Conservation (phyloP, 1,139 yeast species). For the Pichia inconspicua region DNA sequence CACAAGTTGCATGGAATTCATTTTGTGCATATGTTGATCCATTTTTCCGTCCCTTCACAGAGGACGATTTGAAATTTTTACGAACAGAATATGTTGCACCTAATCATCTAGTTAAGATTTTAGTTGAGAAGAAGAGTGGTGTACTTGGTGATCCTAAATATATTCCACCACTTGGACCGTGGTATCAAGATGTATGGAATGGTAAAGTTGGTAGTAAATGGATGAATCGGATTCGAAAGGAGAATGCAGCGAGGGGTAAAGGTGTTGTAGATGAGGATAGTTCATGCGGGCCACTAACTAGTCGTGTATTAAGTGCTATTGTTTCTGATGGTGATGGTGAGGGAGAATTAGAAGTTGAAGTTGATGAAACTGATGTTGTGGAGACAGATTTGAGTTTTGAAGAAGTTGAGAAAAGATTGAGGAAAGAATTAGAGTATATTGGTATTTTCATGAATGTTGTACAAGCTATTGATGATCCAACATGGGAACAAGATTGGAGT, state of each 20-base stretch:
- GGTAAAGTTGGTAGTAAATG: conserved; percentile 53
- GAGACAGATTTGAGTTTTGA: conserved; percentile 48
- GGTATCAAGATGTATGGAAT: conserved; percentile 78
- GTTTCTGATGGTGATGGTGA: conserved; percentile 27
- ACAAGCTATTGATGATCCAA: conserved; percentile 26
- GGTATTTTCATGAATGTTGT: conserved; percentile 76
- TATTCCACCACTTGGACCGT: conserved; percentile 79
- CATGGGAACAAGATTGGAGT: conserved; percentile 67
- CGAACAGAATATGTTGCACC: conserved; percentile 43
- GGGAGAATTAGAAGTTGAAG: not conserved
- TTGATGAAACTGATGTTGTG: not conserved
- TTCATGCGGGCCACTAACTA: conserved; percentile 88
- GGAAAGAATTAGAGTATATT: conserved; percentile 79
- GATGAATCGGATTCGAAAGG: conserved; percentile 28
- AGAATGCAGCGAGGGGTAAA: conserved; percentile 49
- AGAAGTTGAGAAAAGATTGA: conserved; percentile 77
- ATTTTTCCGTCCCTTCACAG: conserved; percentile 66
- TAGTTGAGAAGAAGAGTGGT: conserved; percentile 3
- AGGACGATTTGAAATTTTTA: conserved; percentile 73
- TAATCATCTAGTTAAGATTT: conserved; percentile 1
- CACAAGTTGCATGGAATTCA: conserved; percentile 84
- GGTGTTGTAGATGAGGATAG: conserved; percentile 54
- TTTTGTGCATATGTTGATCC: conserved; percentile 82
- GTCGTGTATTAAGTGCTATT: conserved; percentile 77
- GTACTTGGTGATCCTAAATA: conserved; percentile 41